phyloP scores from a whole-genome alignment of 225 moss, liverwort and hornwort species.

The Physcomitrium patens region DNA sequence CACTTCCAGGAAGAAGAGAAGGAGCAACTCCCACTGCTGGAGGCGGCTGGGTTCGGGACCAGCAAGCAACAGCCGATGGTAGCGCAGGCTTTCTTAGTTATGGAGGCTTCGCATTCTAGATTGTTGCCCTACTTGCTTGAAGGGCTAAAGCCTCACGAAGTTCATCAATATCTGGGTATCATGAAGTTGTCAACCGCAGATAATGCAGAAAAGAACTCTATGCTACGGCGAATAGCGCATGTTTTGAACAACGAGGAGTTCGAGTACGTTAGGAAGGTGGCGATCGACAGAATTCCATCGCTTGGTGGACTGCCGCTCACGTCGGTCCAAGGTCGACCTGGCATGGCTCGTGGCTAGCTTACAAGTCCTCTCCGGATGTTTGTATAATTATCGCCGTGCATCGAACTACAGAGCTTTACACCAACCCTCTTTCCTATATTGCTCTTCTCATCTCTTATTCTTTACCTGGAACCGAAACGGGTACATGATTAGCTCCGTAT shows the following conservation, averaged over 20 bases:
- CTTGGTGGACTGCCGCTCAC: constrained; percentile 45
- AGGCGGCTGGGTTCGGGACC: constrained; percentile 55
- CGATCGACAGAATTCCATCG: constrained; percentile 47
- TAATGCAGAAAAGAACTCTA: constrained; percentile 27
- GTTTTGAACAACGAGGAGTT: constrained; percentile 46
- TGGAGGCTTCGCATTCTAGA: constrained; percentile 55
- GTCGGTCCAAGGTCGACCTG: constrained; percentile 21
- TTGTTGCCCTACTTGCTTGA: constrained; percentile 51
- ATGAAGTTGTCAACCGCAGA: constrained; percentile 37
- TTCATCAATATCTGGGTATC: constrained; percentile 62
- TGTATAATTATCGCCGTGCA: too few relatives aligned
- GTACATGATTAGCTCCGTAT: too few relatives aligned
- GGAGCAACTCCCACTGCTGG: constrained; percentile 53
- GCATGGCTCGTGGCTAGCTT: constrained; percentile 36
- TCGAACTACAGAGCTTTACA: too few relatives aligned
- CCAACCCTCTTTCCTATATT: too few relatives aligned
- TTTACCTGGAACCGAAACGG: too few relatives aligned
- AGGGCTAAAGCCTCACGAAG: constrained; percentile 48
- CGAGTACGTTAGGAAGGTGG: constrained; percentile 47
- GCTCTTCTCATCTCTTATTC: too few relatives aligned
- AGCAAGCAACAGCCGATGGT: constrained; percentile 56
- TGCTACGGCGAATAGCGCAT: constrained; percentile 36
- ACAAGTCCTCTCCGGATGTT: too few relatives aligned
- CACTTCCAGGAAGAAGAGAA: constrained; percentile 67
- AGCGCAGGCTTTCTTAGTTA: constrained; percentile 39